Conservation (phyloP, 257 asterid genomes). For the Petunia axillaris region DNA sequence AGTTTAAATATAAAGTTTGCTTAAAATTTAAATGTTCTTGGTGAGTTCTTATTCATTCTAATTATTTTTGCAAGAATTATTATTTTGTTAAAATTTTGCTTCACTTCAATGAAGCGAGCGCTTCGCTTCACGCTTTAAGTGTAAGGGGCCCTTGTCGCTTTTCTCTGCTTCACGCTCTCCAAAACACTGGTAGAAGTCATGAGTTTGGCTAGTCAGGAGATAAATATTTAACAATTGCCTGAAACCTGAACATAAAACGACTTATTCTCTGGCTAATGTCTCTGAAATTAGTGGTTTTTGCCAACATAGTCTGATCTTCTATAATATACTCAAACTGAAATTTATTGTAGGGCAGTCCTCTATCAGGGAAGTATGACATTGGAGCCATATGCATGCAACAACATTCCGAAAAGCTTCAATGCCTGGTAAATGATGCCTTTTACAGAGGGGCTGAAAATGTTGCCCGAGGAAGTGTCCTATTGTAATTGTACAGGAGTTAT, state of each 20-base stretch:
- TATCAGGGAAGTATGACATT: conserved; percentile 88
- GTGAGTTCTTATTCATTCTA: no score
- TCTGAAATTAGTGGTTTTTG: neutral
- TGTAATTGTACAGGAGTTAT: conserved; percentile 87
- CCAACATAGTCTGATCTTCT: conserved; percentile 1
- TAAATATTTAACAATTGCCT: neutral
- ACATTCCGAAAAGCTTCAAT: conserved; percentile 95
- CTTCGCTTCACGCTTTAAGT: no score
- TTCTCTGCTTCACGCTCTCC: no score
- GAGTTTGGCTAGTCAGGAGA: neutral
- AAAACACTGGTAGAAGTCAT: no score
- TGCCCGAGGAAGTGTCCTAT: conserved; percentile 96
- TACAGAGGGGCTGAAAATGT: conserved; percentile 90
- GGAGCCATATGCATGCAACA: conserved; percentile 99
- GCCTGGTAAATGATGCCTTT: conserved; percentile 81
- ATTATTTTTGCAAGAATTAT: no score
- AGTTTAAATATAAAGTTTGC: no score
- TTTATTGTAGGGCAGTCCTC: conserved; percentile 83
- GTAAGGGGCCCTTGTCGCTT: no score
- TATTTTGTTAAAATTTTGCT: no score
- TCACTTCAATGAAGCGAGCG: no score
- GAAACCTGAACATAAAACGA: neutral
- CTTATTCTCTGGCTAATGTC: neutral
- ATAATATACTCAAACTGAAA: conserved; percentile 17
- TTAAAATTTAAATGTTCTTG: no score